Base-by-base conservation (phyloP, 805 yeast genomes). In the Candida ascalaphidarum region DNA sequence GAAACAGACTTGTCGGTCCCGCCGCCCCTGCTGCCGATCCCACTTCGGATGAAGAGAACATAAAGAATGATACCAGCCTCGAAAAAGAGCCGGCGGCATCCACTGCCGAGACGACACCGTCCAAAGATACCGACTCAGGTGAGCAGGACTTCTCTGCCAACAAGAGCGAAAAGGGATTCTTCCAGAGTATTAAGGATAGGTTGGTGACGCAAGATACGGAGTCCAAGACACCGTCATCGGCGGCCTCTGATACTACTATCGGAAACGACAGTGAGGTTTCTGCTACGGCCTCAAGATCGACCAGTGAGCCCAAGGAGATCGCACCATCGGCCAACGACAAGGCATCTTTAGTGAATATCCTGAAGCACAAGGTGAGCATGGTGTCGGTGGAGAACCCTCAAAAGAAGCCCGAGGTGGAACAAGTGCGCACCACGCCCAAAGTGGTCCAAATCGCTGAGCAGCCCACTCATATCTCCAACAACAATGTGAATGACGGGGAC, bases 31-130 rank as follows among this genome's bases (percentile, higher is more conserved):
- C n/a, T n/a, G n/a, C n/a, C n/a, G n/a, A n/a, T n/a, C n/a, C n/a
- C n/a, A n/a, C n/a, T n/a, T n/a, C n/a, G n/a, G n/a, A n/a, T n/a
- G n/a, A n/a, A n/a, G n/a, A n/a, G n/a, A n/a, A n/a, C n/a, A n/a
- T n/a, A 8, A 21, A 24, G 16, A 17, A 22, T n/a, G 27, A 18
- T 8, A 17, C 7, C 30, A 30, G 14, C 22, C 22, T 4, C 17
- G 18, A 24, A 17, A 28, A 29, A 13, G 18, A 20, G 28, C n/a
- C 25, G 5, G 29, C 17, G 10, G 26, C 37, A 1, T 41, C 52
- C 9, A 50, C 53, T n/a, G 54, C 54, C n/a, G 58, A 51, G 36
- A 51, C 56, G 11, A 46, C 58, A 2, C 56, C 56, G 12, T 36
- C 52, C 5, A 46, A 46, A 25, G 54, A 45, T 15, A 30, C 19